These are phyloP conservation scores for Cordia subcordata DNA, from an alignment of 257 asterid species.

Conservation along the genomic window DNA sequence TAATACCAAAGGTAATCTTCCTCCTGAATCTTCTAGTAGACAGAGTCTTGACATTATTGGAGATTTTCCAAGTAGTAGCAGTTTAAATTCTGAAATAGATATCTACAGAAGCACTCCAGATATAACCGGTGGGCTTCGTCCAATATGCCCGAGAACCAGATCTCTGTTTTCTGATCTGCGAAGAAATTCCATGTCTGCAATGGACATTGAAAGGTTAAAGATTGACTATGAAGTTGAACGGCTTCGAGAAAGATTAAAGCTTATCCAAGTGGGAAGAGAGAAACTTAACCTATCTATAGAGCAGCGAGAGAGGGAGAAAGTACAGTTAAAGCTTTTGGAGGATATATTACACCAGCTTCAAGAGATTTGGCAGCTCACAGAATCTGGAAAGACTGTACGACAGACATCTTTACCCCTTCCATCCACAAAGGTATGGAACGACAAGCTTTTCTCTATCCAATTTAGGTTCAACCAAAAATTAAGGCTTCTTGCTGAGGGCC, in stretches of 20 bases:
- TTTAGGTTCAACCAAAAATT: not conserved
- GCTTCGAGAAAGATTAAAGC: slow-evolving; percentile 59
- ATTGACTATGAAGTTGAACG: slow-evolving; percentile 56
- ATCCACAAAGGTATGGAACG: slow-evolving; percentile 49
- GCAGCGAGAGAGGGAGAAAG: slow-evolving; percentile 42
- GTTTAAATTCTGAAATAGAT: slow-evolving; percentile 20
- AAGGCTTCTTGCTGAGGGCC: not conserved
- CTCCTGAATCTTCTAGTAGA: slow-evolving; percentile 21
- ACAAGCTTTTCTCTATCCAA: not conserved
- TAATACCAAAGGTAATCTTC: slow-evolving; percentile 14
- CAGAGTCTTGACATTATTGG: slow-evolving; percentile 11
- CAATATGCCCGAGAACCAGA: slow-evolving; percentile 31
- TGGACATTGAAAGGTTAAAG: slow-evolving; percentile 53
- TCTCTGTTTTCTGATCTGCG: slow-evolving; percentile 26
- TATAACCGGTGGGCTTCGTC: slow-evolving; percentile 48
- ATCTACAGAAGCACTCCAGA: slow-evolving; percentile 36
- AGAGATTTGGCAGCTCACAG: slow-evolving; percentile 46
- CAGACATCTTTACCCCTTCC: slow-evolving; percentile 71
- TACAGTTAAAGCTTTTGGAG: slow-evolving; percentile 64
- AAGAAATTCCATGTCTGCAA: slow-evolving; percentile 39
- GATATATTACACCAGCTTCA: slow-evolving; percentile 58
- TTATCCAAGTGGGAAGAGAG: slow-evolving; percentile 71
- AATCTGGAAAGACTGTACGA: slow-evolving; percentile 41
- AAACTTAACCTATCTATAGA: slow-evolving; percentile 55
- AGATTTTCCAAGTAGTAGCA: slow-evolving; percentile 20